Evolutionary conservation across 352 stramenopile species (phyloP), one percentile per base, ranked within the genome.

Genomic region (Pythium aphanidermatum): DNA sequence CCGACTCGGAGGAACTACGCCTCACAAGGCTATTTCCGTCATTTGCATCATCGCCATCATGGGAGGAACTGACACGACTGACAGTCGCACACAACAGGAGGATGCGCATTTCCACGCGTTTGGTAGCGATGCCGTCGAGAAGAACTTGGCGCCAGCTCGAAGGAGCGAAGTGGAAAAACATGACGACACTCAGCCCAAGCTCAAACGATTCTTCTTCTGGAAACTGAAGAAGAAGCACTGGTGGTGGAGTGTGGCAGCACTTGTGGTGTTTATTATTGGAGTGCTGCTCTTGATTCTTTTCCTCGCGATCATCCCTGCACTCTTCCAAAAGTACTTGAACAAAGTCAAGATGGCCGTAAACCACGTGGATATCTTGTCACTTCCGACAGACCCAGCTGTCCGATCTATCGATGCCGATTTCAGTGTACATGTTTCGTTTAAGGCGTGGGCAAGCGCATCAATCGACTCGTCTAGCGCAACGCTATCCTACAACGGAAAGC

Each of bases 261-360:
- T 88, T 41, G 43, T 70, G 2, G 63, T 86, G 30, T 31, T 68
- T 17, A 42, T 69, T 6, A 6, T 83, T 29, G 55, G 46, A 4
- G 62, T 83, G 23, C 52, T 81, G 33, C 54, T 89, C 24, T 41
- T 89, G 42, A 65, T 86, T 37, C 45, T 85, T n/a, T 85, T 75
- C 58, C 64, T 86, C 47, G 72, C 58, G 26, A 63, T 86, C 31
- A 55, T 81, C 36, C 61, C 59, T 27, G 61, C 65, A 17, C 50
- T 86, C 26, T 83, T 86, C 59, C 71, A 89, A 52, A 64, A 68
- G 36, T 71, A 77, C 48, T 60, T 68, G 31, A 63, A 86, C 58
- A 60, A 72, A 20, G 73, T 84, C 37, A 41, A 70, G 20, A 35
- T 89, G 29, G 53, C 46, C 10, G 54, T 86, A 49, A 86, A 86